Percentiles rank a stretch among this genome's conserved stretches.
Evolutionary conservation across 2,329 filamentous ascomycete genomes (phyloP).

Genomic region (Remersonia thermophila): DNA sequence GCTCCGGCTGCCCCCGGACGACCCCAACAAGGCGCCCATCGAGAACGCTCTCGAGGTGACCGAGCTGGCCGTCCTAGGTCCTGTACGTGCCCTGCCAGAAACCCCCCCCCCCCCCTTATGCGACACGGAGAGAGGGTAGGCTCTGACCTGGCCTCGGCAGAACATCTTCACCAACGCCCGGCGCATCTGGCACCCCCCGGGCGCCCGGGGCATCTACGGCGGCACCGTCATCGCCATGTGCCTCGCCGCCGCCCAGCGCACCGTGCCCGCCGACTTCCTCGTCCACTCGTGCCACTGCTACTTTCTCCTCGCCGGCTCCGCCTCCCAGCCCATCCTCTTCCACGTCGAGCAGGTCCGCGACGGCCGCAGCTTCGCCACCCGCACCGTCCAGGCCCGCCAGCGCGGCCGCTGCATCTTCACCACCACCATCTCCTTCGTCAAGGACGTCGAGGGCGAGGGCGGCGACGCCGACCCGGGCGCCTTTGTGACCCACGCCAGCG

Average conservation of each 20-base stretch:
- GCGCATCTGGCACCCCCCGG: conserved; percentile 81
- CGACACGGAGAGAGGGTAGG: background rate
- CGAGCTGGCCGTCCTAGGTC: conserved; percentile 61
- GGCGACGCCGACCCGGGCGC: conserved; percentile 9
- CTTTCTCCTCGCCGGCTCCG: conserved; percentile 84
- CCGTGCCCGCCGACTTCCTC: conserved; percentile 66
- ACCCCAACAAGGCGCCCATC: conserved; percentile 63
- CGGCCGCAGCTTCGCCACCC: conserved; percentile 77
- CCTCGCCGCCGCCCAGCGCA: conserved; percentile 76
- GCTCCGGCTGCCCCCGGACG: conserved; percentile 60
- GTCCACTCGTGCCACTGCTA: conserved; percentile 99
- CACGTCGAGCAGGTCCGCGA: conserved; percentile 90
- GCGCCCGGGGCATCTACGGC: conserved; percentile 86
- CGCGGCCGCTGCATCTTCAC: conserved; percentile 86
- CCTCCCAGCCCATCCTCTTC: conserved; percentile 77
- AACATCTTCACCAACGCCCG: conserved; percentile 94
- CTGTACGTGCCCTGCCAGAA: conserved; percentile 41
- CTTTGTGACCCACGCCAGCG: conserved; percentile 52
- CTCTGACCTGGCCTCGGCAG: conserved; percentile 25
- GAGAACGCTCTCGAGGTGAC: conserved; percentile 85
- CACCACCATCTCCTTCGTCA: conserved; percentile 80
- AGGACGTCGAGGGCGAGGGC: conserved; percentile 43
- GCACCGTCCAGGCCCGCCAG: conserved; percentile 93
- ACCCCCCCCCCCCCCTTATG: background rate
- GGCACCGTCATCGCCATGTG: conserved; percentile 88